Base-by-base conservation (phyloP, 305 asterid genomes). In the Fraxinus greggii region DNA sequence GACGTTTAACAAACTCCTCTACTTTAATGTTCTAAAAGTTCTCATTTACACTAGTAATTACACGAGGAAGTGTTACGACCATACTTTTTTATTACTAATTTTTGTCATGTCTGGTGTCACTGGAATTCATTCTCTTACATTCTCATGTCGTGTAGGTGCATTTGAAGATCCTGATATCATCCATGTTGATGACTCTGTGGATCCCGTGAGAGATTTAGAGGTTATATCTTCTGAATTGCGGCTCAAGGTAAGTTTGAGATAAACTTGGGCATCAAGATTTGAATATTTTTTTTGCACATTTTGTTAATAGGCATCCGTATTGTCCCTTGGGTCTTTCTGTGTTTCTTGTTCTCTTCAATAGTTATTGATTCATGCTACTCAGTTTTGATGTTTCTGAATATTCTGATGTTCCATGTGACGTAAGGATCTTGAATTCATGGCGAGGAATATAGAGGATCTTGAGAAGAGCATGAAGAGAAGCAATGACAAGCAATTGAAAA, bases 391-490 rank as follows among this genome's bases (percentile, higher is more conserved):
- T 65, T 87, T 74, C 65, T 75, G 78, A 86, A 80, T 51, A 33
- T 42, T 81, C 24, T 38, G 42, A 48, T 78, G 54, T 42, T 48
- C 1, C 83, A 15, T 76, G 29, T 87, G 82, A 76, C 75, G 23
- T 63, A 85, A 95, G 99, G 99, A 96, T 88, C 85, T 94, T 28
- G 99, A 96, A 86, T 96, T 96, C 92, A 88, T 92, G 87, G 94
- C 87, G 78, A 91, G 91, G 93, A 91, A 90, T 88, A 90, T 92
- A 84, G 99, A 96, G 48, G 99, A 96, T 90, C 84, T 96, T 75
- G 99, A 96, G 56, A 96, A 96, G 93, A 96, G 98, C 93, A 93
- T 94, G 99, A 96, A 96, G 91, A 91, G 99, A 90, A 96, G 99
- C 92, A 96, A 96, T 81, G 99, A 96, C 90, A 96, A 94, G 88